Evolutionary conservation across 2,329 filamentous ascomycete genomes (phyloP).

Genomic region (Scytalidium sp.): DNA sequence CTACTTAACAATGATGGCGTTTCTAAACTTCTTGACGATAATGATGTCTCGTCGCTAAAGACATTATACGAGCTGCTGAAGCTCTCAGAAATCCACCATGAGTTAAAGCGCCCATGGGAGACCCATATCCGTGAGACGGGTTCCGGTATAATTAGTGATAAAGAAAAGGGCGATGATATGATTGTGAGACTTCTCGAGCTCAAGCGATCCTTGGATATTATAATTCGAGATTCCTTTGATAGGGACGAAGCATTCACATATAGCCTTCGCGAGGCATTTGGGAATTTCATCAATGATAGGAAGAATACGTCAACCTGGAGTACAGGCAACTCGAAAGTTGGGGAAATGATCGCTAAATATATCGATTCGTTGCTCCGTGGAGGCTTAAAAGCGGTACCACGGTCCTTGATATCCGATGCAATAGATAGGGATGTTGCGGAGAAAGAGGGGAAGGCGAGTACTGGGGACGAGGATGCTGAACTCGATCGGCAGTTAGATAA

Average conservation of each 20-base stretch:
- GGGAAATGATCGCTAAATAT: conserved; percentile 98
- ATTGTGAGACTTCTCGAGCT: conserved; percentile 77
- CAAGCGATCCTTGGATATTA: conserved; percentile 73
- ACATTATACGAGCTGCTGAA: conserved; percentile 76
- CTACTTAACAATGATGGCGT: conserved; percentile 67
- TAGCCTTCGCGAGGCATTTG: conserved; percentile 80
- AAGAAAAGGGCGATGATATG: conserved; percentile 78
- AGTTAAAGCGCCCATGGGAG: conserved; percentile 71
- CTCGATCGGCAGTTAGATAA: conserved; percentile 90
- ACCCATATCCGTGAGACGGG: conserved; percentile 77
- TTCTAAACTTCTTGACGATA: conserved; percentile 67
- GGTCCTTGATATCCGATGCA: conserved; percentile 60
- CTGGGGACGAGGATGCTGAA: conserved; percentile 86
- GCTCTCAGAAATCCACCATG: conserved; percentile 66
- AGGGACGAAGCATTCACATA: conserved; percentile 75
- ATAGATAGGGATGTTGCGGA: conserved; percentile 56
- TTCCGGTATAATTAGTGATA: conserved; percentile 74
- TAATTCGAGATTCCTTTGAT: conserved; percentile 74
- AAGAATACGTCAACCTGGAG: conserved; percentile 71
- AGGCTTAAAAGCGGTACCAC: conserved; percentile 79
- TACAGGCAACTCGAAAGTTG: conserved; percentile 87
- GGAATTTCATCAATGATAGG: conserved; percentile 85
- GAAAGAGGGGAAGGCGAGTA: conserved; percentile 60
- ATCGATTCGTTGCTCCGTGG: conserved; percentile 86
- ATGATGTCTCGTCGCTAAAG: conserved; percentile 67